Percentiles rank a stretch among this genome's conserved stretches.
Evolutionary conservation across 1,284 basidiomycete genomes (phyloP).

Genomic region (Rhodofomes roseus): DNA sequence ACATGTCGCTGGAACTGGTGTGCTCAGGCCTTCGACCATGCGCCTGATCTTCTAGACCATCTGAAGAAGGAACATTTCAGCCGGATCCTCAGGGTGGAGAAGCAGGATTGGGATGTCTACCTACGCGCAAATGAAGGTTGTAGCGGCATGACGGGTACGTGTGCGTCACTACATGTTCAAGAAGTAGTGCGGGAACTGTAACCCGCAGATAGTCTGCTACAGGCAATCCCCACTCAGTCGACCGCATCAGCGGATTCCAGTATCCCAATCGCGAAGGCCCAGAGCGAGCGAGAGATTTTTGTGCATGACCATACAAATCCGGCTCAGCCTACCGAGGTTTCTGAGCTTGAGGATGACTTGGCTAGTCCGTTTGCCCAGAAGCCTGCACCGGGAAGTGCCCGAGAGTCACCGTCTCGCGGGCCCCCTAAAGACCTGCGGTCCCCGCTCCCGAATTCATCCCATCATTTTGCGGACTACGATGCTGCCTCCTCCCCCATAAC

Average conservation of each 20-base stretch:
- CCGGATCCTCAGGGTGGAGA: slow-evolving; percentile 13
- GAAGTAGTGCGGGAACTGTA: not conserved
- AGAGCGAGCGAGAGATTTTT: not conserved
- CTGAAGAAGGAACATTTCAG: slow-evolving; percentile 12
- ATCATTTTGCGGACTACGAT: slow-evolving; percentile 12
- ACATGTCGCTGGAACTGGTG: slow-evolving; percentile 21
- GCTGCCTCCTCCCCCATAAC: slow-evolving; percentile 19
- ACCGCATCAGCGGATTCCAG: not conserved
- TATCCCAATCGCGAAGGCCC: not conserved
- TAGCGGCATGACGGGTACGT: slow-evolving; percentile 16
- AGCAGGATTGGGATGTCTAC: slow-evolving; percentile 11
- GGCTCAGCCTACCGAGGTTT: too few relatives aligned
- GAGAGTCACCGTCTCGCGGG: too few relatives aligned
- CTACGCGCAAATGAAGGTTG: slow-evolving; percentile 12
- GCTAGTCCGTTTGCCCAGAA: too few relatives aligned
- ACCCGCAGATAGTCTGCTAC: not conserved
- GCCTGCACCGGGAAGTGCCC: too few relatives aligned
- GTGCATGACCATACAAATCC: not conserved
- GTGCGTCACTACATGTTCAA: not conserved
- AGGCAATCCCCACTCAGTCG: not conserved
- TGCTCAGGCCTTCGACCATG: slow-evolving; percentile 8
- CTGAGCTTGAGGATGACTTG: too few relatives aligned
- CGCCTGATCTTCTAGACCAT: slow-evolving; percentile 12
- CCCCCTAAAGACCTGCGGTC: too few relatives aligned
- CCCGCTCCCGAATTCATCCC: not conserved